These are phyloP conservation scores for Isatis lusitanica DNA, from an alignment of 441 rosid genomes.

Conservation along the genomic window DNA sequence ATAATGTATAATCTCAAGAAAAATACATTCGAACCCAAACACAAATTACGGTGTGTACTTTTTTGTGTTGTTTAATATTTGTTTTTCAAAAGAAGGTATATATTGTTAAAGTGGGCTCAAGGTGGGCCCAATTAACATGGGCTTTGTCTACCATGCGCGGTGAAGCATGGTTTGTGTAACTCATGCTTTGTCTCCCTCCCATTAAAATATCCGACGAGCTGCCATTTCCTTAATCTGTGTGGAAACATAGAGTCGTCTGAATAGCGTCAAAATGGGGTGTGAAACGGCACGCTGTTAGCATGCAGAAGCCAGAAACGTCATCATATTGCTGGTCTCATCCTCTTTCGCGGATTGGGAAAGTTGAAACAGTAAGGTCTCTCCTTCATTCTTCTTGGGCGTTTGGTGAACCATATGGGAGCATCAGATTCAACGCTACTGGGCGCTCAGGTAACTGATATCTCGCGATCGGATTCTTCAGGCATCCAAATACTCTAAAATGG, in stretches of 20 bases:
- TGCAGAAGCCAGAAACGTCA: conserved; percentile 9
- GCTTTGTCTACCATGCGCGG: conserved; percentile 35
- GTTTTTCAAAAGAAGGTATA: not conserved
- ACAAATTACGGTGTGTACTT: not conserved
- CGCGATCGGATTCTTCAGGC: not conserved
- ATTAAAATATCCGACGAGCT: not conserved
- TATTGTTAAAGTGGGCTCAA: conserved; percentile 18
- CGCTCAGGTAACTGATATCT: conserved; percentile 39
- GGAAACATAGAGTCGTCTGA: not conserved
- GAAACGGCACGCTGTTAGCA: conserved; percentile 9
- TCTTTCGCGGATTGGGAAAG: not conserved
- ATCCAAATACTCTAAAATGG: too few relatives aligned
- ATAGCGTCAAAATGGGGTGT: not conserved
- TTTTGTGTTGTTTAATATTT: not conserved
- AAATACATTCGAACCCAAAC: not conserved
- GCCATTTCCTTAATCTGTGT: conserved; percentile 16
- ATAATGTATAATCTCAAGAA: not conserved
- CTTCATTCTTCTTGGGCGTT: not conserved
- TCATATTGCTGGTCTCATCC: not conserved
- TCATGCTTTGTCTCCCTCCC: conserved; percentile 34
- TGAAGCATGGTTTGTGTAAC: conserved; percentile 29
- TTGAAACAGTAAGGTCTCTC: not conserved
- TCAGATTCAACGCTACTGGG: conserved; percentile 33
- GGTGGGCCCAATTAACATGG: conserved; percentile 30
- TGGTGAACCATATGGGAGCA: conserved; percentile 27